A percentile compares a stretch with the other conserved stretches of the same genome.
Conservation (phyloP, 2,329 filamentous ascomycete species). For the Pseudocercospora pini-densiflorae region DNA sequence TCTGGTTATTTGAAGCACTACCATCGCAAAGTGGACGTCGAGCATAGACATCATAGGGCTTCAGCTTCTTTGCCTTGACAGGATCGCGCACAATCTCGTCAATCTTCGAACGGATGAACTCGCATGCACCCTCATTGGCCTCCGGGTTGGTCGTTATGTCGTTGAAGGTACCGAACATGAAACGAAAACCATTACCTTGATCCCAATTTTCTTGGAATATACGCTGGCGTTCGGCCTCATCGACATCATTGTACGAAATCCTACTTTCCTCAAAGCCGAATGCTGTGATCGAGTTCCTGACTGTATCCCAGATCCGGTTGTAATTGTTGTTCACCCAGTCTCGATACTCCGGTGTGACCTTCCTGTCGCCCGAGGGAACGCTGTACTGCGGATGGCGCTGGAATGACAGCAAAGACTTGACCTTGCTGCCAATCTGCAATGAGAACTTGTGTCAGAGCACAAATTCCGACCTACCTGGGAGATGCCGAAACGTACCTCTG, state of each 20-base stretch:
- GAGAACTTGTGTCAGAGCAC: slow-evolving; percentile 21
- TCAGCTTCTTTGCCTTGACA: slow-evolving; percentile 55
- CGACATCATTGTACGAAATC: slow-evolving; percentile 30
- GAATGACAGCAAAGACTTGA: slow-evolving; percentile 39
- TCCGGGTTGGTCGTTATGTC: slow-evolving; percentile 54
- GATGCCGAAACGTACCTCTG: slow-evolving; percentile 27
- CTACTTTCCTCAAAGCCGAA: slow-evolving; percentile 41
- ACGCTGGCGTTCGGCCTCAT: slow-evolving; percentile 47
- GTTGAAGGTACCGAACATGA: slow-evolving; percentile 60
- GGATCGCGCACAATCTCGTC: slow-evolving; percentile 57
- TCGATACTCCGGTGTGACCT: slow-evolving; percentile 37
- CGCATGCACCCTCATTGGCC: slow-evolving; percentile 59
- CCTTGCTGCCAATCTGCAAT: slow-evolving; percentile 32
- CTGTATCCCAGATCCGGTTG: slow-evolving; percentile 39
- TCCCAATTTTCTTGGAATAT: slow-evolving; percentile 56
- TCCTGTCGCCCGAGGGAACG: slow-evolving; percentile 41
- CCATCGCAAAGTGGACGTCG: slow-evolving; percentile 40
- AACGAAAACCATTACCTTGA: slow-evolving; percentile 58
- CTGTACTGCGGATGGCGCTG: slow-evolving; percentile 45
- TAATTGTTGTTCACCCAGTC: slow-evolving; percentile 41
- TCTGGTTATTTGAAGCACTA: slow-evolving; percentile 47
- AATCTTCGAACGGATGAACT: slow-evolving; percentile 61
- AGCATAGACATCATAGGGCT: slow-evolving; percentile 57
- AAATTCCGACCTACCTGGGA: slow-evolving; percentile 28
- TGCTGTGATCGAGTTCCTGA: slow-evolving; percentile 36